Evolutionary conservation across 129 eudicot species (phyloP), one percentile per base, ranked within the genome.

Genomic region (Saposhnikovia divaricata): DNA sequence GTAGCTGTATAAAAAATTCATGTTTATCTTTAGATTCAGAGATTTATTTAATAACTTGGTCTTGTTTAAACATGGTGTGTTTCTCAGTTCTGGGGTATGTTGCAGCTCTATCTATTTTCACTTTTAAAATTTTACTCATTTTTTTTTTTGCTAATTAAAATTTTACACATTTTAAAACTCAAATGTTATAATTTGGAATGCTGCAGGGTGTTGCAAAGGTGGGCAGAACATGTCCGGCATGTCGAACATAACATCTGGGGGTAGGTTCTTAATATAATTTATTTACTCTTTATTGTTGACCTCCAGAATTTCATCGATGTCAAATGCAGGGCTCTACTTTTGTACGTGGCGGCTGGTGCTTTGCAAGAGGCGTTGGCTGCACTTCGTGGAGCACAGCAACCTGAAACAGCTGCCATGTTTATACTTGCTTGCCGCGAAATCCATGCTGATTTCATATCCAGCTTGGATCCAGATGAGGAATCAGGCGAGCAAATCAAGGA

Each of bases 371-470:
- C 97, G 37, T 76, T 95, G 82, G 88, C 95, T 5, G 94, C 96
- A 75, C 89, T 95, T 44, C 91, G 97, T 31, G 88, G 82, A n/a
- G 97, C 96, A 66, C 97, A 92, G 61, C 96, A 85, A 65, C 96
- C 97, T 25, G 99, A 95, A 79, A 92, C 94, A 46, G 99, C 99
- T 57, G 93, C 96, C 87, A 90, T 95, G 97, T 95, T 95, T 77
- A 80, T 95, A 53, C 82, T 87, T 18, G 97, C 89, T 38, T 92
- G 97, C 72, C 90, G 87, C 14, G 97, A 95, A 90, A 87, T 88
- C 72, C 94, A 86, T 74, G 78, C 82, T 10, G 96, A 92, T 48
- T 89, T 77, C 75, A 48, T 95, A 53, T 84, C 90, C 50, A 82
- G 75, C 57, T 81, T 86, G 79, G 94, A 89, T 76, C 88, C 86